These are phyloP conservation scores for Fusarium drepaniforme DNA, from an alignment of 2,329 filamentous ascomycete species.

Conservation along the genomic window DNA sequence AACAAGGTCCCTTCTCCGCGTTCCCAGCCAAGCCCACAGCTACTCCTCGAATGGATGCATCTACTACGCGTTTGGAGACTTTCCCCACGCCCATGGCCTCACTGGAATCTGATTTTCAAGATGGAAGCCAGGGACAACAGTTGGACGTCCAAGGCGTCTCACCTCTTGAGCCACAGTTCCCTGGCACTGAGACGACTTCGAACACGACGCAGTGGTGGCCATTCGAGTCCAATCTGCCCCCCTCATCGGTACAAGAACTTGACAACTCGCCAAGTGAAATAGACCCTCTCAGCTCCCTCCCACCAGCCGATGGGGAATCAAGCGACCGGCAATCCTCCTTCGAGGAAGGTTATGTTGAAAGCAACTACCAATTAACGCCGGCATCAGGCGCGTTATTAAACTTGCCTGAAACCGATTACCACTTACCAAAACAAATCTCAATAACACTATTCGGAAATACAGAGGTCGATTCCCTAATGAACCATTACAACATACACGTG, in stretches of 20 bases:
- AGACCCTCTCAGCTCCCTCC: not conserved
- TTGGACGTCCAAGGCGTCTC: not conserved
- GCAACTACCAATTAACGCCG: not conserved
- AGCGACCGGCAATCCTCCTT: not conserved
- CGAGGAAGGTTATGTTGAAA: not conserved
- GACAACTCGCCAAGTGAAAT: not conserved
- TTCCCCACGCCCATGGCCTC: not conserved
- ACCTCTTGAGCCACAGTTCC: not conserved
- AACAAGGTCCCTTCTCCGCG: not conserved
- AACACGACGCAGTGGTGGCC: not conserved
- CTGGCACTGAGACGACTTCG: not conserved
- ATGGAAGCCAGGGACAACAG: not conserved
- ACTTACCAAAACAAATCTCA: not conserved
- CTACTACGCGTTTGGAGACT: not conserved
- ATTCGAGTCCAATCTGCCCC: not conserved
- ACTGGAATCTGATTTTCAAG: not conserved
- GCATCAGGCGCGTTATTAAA: not conserved
- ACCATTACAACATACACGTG: conserved; percentile 23
- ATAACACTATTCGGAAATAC: not conserved
- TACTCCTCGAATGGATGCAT: not conserved
- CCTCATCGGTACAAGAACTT: not conserved
- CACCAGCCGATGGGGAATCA: not conserved
- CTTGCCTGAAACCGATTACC: not conserved
- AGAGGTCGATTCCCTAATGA: conserved; percentile 8
- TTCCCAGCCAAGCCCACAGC: not conserved